Conservation (phyloP, 768 basidiomycete species). For the Imleria badia region DNA sequence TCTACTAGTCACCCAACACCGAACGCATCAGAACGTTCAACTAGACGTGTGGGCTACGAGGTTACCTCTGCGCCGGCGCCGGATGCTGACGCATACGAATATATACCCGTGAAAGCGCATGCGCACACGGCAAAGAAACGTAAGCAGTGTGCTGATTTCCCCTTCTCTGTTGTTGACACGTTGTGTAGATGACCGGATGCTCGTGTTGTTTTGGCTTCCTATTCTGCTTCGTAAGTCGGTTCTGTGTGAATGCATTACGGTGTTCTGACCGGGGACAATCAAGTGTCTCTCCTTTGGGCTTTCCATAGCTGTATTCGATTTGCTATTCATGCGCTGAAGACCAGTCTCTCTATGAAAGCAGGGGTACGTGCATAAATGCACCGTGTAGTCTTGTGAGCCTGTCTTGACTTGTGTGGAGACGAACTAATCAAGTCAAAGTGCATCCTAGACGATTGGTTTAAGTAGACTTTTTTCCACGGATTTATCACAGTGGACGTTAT, state of each 20-base stretch:
- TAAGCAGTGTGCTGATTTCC: slow-evolving; percentile 30
- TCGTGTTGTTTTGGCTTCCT: slow-evolving; percentile 83
- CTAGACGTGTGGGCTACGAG: slow-evolving; percentile 47
- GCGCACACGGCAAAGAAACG: slow-evolving; percentile 61
- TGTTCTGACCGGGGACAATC: slow-evolving; percentile 5
- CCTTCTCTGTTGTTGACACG: slow-evolving; percentile 1
- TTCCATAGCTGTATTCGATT: slow-evolving; percentile 55
- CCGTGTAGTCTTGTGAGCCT: slow-evolving; percentile 2
- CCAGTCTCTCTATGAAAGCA: slow-evolving; percentile 45
- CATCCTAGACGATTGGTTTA: slow-evolving; percentile 3
- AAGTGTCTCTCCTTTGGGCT: slow-evolving; percentile 65
- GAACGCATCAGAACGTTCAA: slow-evolving; percentile 31
- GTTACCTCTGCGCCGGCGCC: slow-evolving; percentile 54
- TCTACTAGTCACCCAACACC: slow-evolving; percentile 24
- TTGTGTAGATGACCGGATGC: slow-evolving; percentile 75
- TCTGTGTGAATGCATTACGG: background rate
- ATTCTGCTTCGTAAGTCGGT: slow-evolving; percentile 70
- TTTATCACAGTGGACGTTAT: slow-evolving; percentile 2
- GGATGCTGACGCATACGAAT: slow-evolving; percentile 68
- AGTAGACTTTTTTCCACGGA: slow-evolving; percentile 4
- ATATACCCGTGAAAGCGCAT: slow-evolving; percentile 50
- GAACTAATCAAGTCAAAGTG: background rate
- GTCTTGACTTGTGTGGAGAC: background rate
- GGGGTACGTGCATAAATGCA: slow-evolving; percentile 35
- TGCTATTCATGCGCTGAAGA: slow-evolving; percentile 48